Conservation (phyloP, 805 yeast genomes). For the Suhomyces prunicola region DNA sequence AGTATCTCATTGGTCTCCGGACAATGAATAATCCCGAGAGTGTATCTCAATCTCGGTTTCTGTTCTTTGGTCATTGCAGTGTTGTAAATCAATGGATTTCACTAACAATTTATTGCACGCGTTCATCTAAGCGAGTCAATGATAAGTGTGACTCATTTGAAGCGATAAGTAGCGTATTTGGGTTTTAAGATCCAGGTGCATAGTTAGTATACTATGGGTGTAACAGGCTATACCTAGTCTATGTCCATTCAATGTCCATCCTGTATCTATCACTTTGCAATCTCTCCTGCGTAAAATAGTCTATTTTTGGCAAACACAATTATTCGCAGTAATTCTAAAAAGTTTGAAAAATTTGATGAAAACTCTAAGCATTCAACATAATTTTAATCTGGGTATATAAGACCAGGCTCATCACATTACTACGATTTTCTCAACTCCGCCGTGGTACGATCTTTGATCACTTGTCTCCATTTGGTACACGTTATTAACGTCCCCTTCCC, state of each 20-base stretch:
- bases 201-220: no score
- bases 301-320: not conserved
- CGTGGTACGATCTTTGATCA: not conserved
- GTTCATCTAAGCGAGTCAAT: not conserved
- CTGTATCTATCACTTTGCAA: not conserved
- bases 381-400: not conserved
- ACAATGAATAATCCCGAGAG: conserved; percentile 28
- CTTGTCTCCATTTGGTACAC: not conserved
- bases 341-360: not conserved
- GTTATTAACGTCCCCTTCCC: not conserved
- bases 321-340: not conserved
- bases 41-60: conserved; percentile 13
- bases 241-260: not conserved
- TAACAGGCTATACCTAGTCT: not conserved
- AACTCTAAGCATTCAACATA: not conserved
- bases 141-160: not conserved
- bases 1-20: conserved; percentile 29
- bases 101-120: not conserved
- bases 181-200: not conserved
- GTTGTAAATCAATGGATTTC: not conserved
- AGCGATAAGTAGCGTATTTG: not conserved
- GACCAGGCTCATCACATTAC: not conserved
- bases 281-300: not conserved
- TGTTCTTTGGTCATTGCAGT: not conserved
- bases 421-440: not conserved